Conservation (phyloP, 345 rosid species). For the Gossypium arboreum region DNA sequence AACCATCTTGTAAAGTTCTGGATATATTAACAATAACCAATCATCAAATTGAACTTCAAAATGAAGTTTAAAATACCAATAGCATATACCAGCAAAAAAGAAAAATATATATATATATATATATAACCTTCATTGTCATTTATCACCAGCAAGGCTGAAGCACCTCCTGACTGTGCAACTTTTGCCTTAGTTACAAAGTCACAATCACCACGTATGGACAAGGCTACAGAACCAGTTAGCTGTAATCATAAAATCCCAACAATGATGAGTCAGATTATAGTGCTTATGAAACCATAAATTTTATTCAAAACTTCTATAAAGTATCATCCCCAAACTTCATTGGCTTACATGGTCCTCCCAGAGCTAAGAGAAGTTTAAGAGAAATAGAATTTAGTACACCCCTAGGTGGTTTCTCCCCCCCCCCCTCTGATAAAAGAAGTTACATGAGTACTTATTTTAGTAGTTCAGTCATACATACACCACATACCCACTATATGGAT, state of each 20-base stretch:
- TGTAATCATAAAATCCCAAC: slow-evolving; percentile 27
- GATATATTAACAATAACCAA: slow-evolving; percentile 13
- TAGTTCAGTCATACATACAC: background rate
- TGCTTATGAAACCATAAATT: background rate
- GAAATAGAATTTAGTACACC: background rate
- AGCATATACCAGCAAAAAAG: background rate
- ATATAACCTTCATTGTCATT: slow-evolving; percentile 75
- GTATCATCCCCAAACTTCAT: background rate
- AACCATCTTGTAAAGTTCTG: slow-evolving; percentile 83
- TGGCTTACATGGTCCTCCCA: background rate
- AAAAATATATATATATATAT: too few species aligned
- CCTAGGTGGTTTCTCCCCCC: background rate
- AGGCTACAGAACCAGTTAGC: slow-evolving; percentile 62
- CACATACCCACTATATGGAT: background rate
- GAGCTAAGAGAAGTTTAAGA: background rate
- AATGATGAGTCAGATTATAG: background rate
- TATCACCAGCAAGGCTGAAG: slow-evolving; percentile 69
- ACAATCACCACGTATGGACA: slow-evolving; percentile 77
- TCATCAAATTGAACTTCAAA: background rate
- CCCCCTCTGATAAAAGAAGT: background rate
- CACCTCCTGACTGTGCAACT: slow-evolving; percentile 77
- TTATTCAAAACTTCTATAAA: background rate
- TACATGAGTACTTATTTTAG: background rate
- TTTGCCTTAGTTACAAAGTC: slow-evolving; percentile 69
- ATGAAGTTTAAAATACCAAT: background rate